Evolutionary conservation across 257 asterid species (phyloP).

Genomic region (Petunia secreta): DNA sequence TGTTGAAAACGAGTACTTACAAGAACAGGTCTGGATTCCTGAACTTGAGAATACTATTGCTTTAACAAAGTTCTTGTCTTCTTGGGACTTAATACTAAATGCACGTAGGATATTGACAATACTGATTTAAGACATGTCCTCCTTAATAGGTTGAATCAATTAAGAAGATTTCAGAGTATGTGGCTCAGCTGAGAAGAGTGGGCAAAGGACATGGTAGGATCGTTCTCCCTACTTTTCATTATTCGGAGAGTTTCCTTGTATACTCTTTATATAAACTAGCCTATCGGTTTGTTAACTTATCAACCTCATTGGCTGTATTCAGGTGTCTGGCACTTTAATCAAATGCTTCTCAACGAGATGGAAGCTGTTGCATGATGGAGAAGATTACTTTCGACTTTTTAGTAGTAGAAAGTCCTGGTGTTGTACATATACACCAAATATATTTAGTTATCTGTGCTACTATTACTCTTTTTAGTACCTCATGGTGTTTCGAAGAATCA

Average conservation of each 20-base stretch:
- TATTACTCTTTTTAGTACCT: slow-evolving; percentile 6
- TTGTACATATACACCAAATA: slow-evolving; percentile 22
- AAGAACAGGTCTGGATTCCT: slow-evolving; percentile 44
- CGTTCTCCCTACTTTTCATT: not conserved
- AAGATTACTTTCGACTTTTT: slow-evolving; percentile 6
- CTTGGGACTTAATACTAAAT: not conserved
- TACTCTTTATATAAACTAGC: no score
- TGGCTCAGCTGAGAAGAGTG: slow-evolving; percentile 57
- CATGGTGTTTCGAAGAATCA: not conserved
- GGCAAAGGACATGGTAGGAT: slow-evolving; percentile 58
- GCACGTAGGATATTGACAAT: not conserved
- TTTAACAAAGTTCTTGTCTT: not conserved
- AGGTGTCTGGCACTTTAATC: slow-evolving; percentile 59
- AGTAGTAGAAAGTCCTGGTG: not conserved
- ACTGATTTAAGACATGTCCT: not conserved
- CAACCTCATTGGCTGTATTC: slow-evolving; percentile 17
- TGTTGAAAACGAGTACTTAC: slow-evolving; percentile 46
- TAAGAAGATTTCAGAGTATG: slow-evolving; percentile 56
- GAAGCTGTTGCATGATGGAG: slow-evolving; percentile 33
- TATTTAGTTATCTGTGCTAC: not conserved
- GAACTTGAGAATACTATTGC: not conserved
- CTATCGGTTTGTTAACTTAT: not conserved
- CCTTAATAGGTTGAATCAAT: slow-evolving; percentile 52
- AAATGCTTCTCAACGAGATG: slow-evolving; percentile 41
- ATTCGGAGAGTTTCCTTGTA: not conserved